A percentile compares a stretch with the other conserved stretches of the same genome.
These are phyloP conservation scores for Moniliophthora roreri DNA, from an alignment of 1,284 basidiomycete species.

Conservation along the genomic window DNA sequence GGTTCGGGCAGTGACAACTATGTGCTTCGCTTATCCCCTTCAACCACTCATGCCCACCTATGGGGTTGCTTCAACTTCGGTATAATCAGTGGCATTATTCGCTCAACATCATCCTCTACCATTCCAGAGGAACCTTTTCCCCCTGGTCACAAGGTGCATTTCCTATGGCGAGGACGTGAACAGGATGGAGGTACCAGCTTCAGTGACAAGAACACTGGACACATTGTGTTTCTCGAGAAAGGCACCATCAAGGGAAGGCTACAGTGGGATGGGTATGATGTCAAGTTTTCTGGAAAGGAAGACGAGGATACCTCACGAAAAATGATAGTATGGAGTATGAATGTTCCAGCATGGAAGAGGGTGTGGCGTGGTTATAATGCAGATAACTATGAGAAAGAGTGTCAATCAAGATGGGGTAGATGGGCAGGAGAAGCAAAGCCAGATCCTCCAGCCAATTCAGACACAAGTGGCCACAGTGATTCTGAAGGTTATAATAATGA, in stretches of 20 bases:
- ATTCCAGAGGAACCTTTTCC: conserved; percentile 9
- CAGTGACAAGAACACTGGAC: conserved; percentile 19
- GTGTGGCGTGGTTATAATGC: conserved; percentile 21
- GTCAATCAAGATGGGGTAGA: conserved; percentile 16
- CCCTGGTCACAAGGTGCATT: conserved; percentile 15
- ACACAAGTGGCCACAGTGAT: no score
- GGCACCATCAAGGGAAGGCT: conserved; percentile 22
- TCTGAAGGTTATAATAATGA: no score
- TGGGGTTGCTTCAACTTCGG: conserved; percentile 29
- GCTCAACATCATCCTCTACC: conserved; percentile 14
- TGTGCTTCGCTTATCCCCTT: conserved; percentile 20
- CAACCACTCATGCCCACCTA: conserved; percentile 21
- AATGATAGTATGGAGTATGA: conserved; percentile 6
- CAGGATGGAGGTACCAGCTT: conserved; percentile 21
- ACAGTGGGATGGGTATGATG: conserved; percentile 14
- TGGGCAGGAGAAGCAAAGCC: conserved; percentile 12
- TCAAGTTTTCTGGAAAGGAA: conserved; percentile 20
- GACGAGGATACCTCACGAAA: conserved; percentile 7
- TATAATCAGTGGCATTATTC: conserved; percentile 23
- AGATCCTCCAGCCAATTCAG: conserved; percentile 20
- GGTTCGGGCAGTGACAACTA: conserved; percentile 8
- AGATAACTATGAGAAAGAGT: conserved; percentile 16
- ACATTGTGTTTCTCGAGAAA: conserved; percentile 22
- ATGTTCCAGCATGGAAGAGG: conserved; percentile 21
- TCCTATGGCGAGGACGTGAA: conserved; percentile 25